A percentile compares a stretch with the other conserved stretches of the same genome.
Evolutionary conservation across 192 early-diverging fungal species (phyloP).

Genomic region (Podila minutissima): DNA sequence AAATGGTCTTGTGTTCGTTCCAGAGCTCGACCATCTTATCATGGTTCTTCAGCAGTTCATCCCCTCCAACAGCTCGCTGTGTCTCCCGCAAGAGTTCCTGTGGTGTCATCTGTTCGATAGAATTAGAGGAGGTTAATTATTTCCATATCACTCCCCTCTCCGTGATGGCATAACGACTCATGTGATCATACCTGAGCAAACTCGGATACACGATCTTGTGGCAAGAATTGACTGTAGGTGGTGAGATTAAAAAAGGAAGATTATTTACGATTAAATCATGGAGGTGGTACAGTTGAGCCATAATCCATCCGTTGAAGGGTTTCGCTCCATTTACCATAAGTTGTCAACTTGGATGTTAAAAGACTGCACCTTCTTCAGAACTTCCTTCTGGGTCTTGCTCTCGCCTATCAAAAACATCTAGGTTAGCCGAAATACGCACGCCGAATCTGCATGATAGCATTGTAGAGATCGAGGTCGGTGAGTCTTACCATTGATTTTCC

Average conservation of each 20-base stretch:
- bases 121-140: not conserved
- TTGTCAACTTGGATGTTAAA: conserved; percentile 96
- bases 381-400: conserved; percentile 65
- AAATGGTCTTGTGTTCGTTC: conserved; percentile 59
- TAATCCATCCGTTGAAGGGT: not conserved
- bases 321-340: conserved; percentile 72
- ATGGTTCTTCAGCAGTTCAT: conserved; percentile 73
- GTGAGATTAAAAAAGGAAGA: not conserved
- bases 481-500: conserved; percentile 83
- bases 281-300: not conserved
- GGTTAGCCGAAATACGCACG: not conserved
- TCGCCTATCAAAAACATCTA: conserved; percentile 55
- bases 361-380: conserved; percentile 65
- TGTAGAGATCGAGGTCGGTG: not conserved
- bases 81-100: conserved; percentile 84
- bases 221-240: conserved; percentile 85
- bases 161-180: too few relatives aligned
- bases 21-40: conserved; percentile 68
- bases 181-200: conserved; percentile 78
- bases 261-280: not conserved
- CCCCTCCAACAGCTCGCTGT: conserved; percentile 81
- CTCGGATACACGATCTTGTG: conserved; percentile 93
- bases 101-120: conserved; percentile 71
- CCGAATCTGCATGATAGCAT: not conserved
- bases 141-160: too few relatives aligned